A percentile compares a stretch with the other conserved stretches of the same genome.
Evolutionary conservation across 2,329 filamentous ascomycete species (phyloP).

Genomic region (Pyrenophora seminiperda): DNA sequence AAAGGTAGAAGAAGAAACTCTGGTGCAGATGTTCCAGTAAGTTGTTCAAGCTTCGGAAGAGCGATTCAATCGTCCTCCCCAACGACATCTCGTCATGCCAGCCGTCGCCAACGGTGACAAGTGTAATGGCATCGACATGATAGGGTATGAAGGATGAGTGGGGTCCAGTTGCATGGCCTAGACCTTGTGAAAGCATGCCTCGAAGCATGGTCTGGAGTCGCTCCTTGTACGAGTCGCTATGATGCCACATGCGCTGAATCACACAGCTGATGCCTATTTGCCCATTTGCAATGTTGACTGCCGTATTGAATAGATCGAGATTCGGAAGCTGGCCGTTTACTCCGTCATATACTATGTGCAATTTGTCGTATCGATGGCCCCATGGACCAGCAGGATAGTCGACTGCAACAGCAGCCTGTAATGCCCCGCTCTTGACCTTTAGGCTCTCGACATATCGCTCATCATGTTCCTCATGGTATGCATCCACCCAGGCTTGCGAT

Average conservation of each 20-base stretch:
- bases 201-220: constrained; percentile 86
- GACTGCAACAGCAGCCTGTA: constrained; percentile 91
- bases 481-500: constrained; percentile 95
- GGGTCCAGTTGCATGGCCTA: constrained; percentile 86
- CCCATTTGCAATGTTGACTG: constrained; percentile 81
- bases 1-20: constrained; percentile 98
- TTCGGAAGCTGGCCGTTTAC: constrained; percentile 96
- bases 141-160: constrained; percentile 98
- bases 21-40: constrained; percentile 95
- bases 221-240: constrained; percentile 77
- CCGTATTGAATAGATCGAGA: constrained; percentile 92
- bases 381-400: constrained; percentile 77
- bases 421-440: constrained; percentile 86
- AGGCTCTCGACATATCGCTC: constrained; percentile 72
- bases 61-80: constrained; percentile 84
- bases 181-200: constrained; percentile 88
- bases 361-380: constrained; percentile 79
- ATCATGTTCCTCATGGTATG: constrained; percentile 90
- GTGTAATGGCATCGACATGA: constrained; percentile 92
- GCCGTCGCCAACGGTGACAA: constrained; percentile 86
- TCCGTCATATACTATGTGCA: constrained; percentile 94
- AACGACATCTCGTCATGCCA: constrained; percentile 99
- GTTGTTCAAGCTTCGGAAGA: constrained; percentile 94
- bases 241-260: constrained; percentile 83
- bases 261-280: constrained; percentile 89